A percentile compares a stretch with the other conserved stretches of the same genome.
Evolutionary conservation across 1,284 basidiomycete genomes (phyloP).

Genomic region (Retiboletus fuscus): DNA sequence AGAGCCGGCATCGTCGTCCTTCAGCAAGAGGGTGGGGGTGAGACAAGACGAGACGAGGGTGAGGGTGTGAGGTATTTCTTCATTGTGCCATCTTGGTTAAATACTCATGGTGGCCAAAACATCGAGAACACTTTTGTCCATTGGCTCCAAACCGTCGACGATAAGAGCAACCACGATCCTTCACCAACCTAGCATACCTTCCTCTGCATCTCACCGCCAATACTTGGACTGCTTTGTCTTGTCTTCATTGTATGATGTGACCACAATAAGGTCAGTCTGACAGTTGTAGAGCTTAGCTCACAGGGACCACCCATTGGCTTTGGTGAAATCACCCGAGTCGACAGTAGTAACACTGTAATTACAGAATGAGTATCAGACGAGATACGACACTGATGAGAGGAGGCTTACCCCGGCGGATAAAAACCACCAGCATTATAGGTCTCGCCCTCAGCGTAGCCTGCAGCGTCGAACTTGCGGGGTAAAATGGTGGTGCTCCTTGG

Average conservation of each 20-base stretch:
- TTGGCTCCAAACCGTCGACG: conserved; percentile 93
- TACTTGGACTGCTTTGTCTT: conserved; percentile 96
- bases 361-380: no score
- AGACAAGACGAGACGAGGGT: no score
- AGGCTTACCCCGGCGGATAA: conserved; percentile 80
- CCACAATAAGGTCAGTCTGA: conserved; percentile 93
- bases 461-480: conserved; percentile 63
- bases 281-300: conserved; percentile 89
- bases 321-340: conserved; percentile 93
- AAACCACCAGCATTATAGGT: conserved; percentile 65
- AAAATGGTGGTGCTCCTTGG: conserved; percentile 64
- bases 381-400: no score
- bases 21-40: no score
- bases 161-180: conserved; percentile 92
- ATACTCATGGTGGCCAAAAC: conserved; percentile 89
- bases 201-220: conserved; percentile 87
- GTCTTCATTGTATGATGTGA: conserved; percentile 93
- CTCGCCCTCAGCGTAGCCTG: conserved; percentile 62
- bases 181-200: conserved; percentile 92
- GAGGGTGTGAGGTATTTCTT: no score
- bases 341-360: conserved; percentile 91
- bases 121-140: conserved; percentile 95
- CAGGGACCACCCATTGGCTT: conserved; percentile 85
- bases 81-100: conserved; percentile 95
- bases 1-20: no score